A percentile compares a stretch with the other conserved stretches of the same genome.
phyloP scores from a whole-genome alignment of 208 protist genomes.

The Leishmania arabica region DNA sequence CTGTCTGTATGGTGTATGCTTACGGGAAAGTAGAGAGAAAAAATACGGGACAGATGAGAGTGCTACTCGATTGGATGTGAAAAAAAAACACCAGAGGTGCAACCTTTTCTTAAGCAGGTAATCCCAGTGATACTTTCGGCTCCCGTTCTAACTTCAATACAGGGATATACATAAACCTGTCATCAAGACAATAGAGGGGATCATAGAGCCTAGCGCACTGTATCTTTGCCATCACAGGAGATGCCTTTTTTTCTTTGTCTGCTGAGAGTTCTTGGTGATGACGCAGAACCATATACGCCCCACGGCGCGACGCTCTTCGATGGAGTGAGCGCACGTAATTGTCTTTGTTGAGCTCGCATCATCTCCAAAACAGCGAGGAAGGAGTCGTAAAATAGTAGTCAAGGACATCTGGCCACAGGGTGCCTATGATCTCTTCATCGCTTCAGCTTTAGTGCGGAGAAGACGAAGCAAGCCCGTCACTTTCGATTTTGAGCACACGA shows the following conservation, averaged over 20 bases:
- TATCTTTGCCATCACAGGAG: too few species aligned
- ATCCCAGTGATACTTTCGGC: not conserved
- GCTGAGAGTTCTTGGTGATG: not conserved
- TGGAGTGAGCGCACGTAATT: not conserved
- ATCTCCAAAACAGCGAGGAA: not conserved
- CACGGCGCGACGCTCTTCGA: not conserved
- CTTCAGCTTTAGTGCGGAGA: not conserved
- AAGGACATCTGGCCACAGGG: not conserved
- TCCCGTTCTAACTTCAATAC: not conserved
- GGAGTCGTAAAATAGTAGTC: not conserved
- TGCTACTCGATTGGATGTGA: not conserved
- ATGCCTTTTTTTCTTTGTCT: not conserved
- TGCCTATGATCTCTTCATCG: not conserved
- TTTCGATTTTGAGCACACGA: constrained; percentile 7
- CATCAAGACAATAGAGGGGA: not conserved
- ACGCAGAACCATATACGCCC: not conserved
- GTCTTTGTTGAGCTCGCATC: not conserved
- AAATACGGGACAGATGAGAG: not conserved
- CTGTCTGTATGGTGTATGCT: not conserved
- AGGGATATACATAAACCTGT: not conserved
- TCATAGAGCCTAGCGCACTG: not conserved
- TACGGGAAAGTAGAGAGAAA: not conserved
- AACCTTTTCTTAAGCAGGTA: not conserved
- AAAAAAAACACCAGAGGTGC: not conserved
- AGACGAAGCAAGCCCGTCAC: constrained; percentile 2